phyloP scores from a whole-genome alignment of 306 rosid genomes.

The Begonia fuchsioides region DNA sequence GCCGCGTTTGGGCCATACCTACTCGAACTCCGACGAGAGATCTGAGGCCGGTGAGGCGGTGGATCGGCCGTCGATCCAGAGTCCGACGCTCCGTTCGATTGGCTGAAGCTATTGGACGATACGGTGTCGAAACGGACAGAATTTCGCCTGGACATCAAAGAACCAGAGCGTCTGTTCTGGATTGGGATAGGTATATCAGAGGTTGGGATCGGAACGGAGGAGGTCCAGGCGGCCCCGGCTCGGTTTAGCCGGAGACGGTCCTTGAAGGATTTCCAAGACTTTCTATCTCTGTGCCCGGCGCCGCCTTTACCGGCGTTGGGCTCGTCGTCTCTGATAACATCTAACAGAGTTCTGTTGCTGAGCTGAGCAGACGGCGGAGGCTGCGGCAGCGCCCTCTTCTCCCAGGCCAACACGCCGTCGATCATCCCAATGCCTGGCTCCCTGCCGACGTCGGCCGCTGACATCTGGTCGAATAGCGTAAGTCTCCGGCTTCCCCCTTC shows the following conservation, averaged over 20 bases:
- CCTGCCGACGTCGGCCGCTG: conserved; percentile 31
- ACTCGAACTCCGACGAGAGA: conserved; percentile 13
- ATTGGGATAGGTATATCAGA: conserved; percentile 41
- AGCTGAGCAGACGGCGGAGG: conserved; percentile 14
- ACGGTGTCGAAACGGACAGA: conserved; percentile 12
- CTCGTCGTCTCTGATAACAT: conserved; percentile 51
- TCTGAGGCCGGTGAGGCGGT: conserved; percentile 2
- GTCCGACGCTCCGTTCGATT: conserved; percentile 4
- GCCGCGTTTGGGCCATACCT: conserved; percentile 3
- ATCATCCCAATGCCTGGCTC: conserved; percentile 45
- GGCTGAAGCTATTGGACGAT: conserved; percentile 4
- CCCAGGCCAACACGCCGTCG: conserved; percentile 26
- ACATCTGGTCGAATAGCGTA: conserved; percentile 64
- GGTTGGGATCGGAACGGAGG: conserved; percentile 40
- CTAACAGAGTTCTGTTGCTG: conserved; percentile 36
- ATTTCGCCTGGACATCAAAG: conserved; percentile 20
- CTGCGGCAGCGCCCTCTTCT: conserved; percentile 10
- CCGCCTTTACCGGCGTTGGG: conserved; percentile 16
- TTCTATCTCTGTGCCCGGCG: conserved; percentile 27
- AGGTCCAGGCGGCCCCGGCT: conserved; percentile 58
- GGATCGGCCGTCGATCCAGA: not conserved
- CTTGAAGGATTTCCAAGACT: conserved; percentile 59
- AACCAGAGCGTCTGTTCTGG: conserved; percentile 16
- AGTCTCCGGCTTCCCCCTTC: conserved; percentile 49
- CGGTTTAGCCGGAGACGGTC: conserved; percentile 57